These are phyloP conservation scores for Neopestalotiopsis sp. DNA, from an alignment of 2,329 filamentous ascomycete species.

Conservation along the genomic window DNA sequence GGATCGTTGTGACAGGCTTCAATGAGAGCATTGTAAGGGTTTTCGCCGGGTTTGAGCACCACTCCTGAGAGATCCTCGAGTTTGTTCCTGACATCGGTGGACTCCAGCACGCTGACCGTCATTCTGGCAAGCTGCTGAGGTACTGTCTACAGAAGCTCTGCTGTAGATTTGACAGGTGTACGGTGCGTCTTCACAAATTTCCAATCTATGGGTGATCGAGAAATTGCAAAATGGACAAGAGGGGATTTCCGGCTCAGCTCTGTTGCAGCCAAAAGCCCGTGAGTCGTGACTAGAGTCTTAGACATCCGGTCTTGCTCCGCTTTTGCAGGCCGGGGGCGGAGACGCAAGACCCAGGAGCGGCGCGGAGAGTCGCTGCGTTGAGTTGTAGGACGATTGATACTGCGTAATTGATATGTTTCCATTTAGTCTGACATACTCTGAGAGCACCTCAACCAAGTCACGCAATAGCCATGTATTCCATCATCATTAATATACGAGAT, in stretches of 20 bases:
- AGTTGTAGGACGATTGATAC: neutral
- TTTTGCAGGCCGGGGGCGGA: neutral
- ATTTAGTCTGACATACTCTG: too few species aligned
- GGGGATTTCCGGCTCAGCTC: neutral
- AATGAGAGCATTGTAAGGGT: slow-evolving; percentile 80
- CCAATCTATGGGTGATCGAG: too few species aligned
- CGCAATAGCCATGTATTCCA: too few species aligned
- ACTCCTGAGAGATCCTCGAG: slow-evolving; percentile 61
- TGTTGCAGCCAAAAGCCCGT: neutral
- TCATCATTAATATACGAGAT: too few species aligned
- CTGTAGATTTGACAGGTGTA: neutral
- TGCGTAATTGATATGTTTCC: neutral
- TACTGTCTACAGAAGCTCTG: neutral
- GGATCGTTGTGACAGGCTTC: slow-evolving; percentile 68
- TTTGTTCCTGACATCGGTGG: slow-evolving; percentile 53
- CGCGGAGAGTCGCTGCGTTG: neutral
- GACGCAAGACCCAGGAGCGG: neutral
- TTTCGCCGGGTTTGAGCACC: slow-evolving; percentile 59
- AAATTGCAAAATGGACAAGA: too few species aligned
- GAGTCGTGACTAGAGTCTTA: neutral
- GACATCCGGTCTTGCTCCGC: neutral
- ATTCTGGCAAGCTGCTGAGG: slow-evolving; percentile 30
- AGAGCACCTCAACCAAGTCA: too few species aligned
- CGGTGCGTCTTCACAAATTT: neutral
- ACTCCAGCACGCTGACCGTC: slow-evolving; percentile 40